phyloP scores from a whole-genome alignment of 2,329 filamentous ascomycete genomes.

The Beauveria caledonica region DNA sequence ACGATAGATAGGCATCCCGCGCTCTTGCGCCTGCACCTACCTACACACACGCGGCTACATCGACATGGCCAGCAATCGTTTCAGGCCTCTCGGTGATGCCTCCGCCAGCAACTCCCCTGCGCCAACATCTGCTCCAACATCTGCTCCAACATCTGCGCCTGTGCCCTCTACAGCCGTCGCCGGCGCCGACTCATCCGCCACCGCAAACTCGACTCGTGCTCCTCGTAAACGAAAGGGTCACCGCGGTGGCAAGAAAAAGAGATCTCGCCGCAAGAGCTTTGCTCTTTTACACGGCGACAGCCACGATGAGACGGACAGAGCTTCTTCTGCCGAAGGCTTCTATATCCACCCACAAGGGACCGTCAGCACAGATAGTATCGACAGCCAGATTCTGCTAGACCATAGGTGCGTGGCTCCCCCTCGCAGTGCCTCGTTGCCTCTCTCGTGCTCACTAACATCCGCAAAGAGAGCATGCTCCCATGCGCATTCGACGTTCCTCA shows the following conservation, averaged over 20 bases:
- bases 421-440: neutral
- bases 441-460: conserved; percentile 8
- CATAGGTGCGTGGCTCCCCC: conserved; percentile 55
- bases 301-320: conserved; percentile 28
- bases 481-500: conserved; percentile 57
- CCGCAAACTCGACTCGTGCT: conserved; percentile 15
- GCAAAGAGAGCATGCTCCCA: conserved; percentile 47
- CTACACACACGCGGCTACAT: neutral
- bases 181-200: conserved; percentile 11
- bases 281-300: conserved; percentile 53
- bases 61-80: conserved; percentile 27
- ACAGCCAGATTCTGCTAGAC: conserved; percentile 81
- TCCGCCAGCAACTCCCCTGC: neutral
- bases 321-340: conserved; percentile 33
- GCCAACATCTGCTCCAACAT: conserved; percentile 12
- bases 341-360: conserved; percentile 47
- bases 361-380: conserved; percentile 75
- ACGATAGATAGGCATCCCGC: neutral
- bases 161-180: conserved; percentile 13
- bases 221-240: conserved; percentile 62
- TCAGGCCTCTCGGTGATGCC: conserved; percentile 19
- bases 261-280: conserved; percentile 71
- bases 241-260: conserved; percentile 70
- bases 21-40: neutral
- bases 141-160: conserved; percentile 11